Evolutionary conservation across 2,329 filamentous ascomycete species (phyloP).

Genomic region (Dothiorella sarmentorum): DNA sequence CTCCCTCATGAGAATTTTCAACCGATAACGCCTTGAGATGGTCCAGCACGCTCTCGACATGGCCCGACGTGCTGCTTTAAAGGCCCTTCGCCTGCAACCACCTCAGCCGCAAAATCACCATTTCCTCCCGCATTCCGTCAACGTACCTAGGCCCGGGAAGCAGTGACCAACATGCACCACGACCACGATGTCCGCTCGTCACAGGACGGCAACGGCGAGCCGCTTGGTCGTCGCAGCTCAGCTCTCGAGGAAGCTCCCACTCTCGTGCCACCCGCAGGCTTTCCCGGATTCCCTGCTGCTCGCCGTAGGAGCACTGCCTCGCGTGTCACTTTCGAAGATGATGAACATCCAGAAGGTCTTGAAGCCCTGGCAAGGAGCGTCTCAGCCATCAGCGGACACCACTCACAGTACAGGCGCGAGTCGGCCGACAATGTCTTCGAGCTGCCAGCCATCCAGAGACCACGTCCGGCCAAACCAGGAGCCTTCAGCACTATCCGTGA

Average conservation of each 20-base stretch:
- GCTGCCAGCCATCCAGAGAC: constrained; percentile 13
- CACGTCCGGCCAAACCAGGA: constrained; percentile 15
- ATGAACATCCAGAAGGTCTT: constrained; percentile 6
- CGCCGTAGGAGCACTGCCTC: constrained; percentile 17
- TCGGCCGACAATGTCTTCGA: constrained; percentile 4
- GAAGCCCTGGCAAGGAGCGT: constrained; percentile 10
- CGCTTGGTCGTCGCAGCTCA: constrained; percentile 14
- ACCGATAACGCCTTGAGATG: not conserved
- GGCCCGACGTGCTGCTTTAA: not conserved
- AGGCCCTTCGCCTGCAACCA: not conserved
- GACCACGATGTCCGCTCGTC: not conserved
- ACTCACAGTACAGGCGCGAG: constrained; percentile 9
- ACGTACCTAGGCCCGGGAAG: not conserved
- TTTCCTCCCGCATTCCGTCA: not conserved
- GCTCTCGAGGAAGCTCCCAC: constrained; percentile 16
- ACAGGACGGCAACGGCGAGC: constrained; percentile 15
- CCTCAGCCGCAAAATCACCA: not conserved
- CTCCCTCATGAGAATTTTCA: constrained; percentile 7
- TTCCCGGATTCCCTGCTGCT: constrained; percentile 8
- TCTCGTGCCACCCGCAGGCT: constrained; percentile 13
- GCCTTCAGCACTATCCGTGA: constrained; percentile 17
- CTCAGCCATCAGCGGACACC: constrained; percentile 17
- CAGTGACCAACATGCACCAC: constrained; percentile 3
- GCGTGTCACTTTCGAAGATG: constrained; percentile 1
- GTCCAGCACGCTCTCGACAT: too few relatives aligned